phyloP scores from a whole-genome alignment of 306 rosid genomes.

The Elaeagnus macrophylla region DNA sequence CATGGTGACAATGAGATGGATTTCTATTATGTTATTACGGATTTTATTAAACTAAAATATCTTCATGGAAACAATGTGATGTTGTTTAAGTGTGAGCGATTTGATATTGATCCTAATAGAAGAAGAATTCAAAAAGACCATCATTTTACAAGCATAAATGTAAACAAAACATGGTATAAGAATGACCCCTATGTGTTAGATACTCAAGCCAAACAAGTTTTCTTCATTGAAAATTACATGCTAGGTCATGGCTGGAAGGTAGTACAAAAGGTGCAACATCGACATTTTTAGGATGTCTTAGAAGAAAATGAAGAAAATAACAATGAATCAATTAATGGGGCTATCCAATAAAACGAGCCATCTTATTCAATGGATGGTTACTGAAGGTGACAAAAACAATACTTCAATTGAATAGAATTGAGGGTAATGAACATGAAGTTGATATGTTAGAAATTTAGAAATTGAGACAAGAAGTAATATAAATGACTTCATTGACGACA shows the following conservation, averaged over 20 bases:
- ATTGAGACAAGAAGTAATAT: too few relatives aligned
- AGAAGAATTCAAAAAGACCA: neutral
- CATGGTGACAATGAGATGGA: too few relatives aligned
- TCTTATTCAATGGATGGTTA: too few relatives aligned
- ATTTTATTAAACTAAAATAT: too few relatives aligned
- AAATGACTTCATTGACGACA: too few relatives aligned
- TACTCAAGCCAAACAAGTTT: neutral
- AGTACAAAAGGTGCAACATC: slow-evolving; percentile 14
- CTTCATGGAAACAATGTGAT: too few relatives aligned
- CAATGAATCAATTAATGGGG: slow-evolving; percentile 15
- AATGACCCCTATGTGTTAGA: neutral
- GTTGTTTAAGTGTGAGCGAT: neutral
- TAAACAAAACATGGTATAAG: neutral
- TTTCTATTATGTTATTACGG: neutral
- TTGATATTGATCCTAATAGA: neutral
- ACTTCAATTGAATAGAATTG: too few relatives aligned
- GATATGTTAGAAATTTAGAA: too few relatives aligned
- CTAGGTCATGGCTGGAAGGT: neutral
- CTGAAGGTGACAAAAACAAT: too few relatives aligned
- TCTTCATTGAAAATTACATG: neutral
- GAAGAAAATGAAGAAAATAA: slow-evolving; percentile 12
- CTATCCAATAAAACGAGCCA: too few relatives aligned
- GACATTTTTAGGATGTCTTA: slow-evolving; percentile 9
- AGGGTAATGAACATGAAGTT: too few relatives aligned
- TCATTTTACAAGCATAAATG: neutral